Evolutionary conservation across 306 rosid genomes (phyloP).

Genomic region (Erythrophleum fordii): DNA sequence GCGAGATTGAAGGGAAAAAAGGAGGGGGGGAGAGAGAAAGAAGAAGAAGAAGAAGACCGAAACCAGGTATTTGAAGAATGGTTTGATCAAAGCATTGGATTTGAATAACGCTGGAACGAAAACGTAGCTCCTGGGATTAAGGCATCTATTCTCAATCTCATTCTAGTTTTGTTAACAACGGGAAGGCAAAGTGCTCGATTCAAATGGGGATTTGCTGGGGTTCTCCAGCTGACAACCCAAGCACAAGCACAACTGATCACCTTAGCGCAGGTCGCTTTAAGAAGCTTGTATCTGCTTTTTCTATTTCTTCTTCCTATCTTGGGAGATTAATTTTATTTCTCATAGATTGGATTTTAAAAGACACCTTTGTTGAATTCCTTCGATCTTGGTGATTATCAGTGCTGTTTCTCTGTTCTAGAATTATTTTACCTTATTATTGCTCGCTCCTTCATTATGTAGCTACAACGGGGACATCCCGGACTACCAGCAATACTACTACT

Average conservation of each 20-base stretch:
- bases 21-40: not conserved
- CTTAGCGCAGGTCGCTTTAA: conserved; percentile 68
- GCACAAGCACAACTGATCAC: conserved; percentile 53
- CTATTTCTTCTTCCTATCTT: not conserved
- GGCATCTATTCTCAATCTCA: not conserved
- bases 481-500: conserved; percentile 60
- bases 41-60: not conserved
- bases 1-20: not conserved
- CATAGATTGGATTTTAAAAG: not conserved
- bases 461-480: conserved; percentile 53
- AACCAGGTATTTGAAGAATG: not conserved
- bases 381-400: not conserved
- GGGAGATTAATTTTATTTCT: not conserved
- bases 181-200: conserved; percentile 20
- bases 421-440: not conserved
- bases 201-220: conserved; percentile 90
- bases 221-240: conserved; percentile 43
- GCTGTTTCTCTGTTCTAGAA: conserved; percentile 11
- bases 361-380: not conserved
- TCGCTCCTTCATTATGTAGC: conserved; percentile 1
- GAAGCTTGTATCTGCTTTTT: too few relatives aligned
- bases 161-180: not conserved
- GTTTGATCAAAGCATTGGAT: not conserved
- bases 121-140: not conserved
- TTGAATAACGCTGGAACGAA: not conserved